Evolutionary conservation across 2,329 filamentous ascomycete genomes (phyloP).

Genomic region (Penicillium sp.): DNA sequence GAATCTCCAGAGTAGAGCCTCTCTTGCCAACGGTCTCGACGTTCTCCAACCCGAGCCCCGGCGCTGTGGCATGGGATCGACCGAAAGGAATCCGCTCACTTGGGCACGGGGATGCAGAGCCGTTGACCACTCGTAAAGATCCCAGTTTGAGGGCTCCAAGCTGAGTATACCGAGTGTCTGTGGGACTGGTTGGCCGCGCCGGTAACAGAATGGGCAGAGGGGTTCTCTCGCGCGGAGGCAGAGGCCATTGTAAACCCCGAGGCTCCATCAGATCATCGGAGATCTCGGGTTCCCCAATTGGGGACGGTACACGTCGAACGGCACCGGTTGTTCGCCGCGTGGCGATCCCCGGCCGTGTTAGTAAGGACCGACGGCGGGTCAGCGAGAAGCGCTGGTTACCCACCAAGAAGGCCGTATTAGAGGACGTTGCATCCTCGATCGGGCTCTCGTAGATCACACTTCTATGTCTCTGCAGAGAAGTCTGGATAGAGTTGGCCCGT

Average conservation of each 20-base stretch:
- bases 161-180: conserved; percentile 39
- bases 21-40: conserved; percentile 7
- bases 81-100: conserved; percentile 32
- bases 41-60: conserved; percentile 18
- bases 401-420: conserved; percentile 35
- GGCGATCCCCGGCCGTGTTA: conserved; percentile 35
- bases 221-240: conserved; percentile 17
- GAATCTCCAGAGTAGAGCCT: conserved; percentile 19
- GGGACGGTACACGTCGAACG: conserved; percentile 22
- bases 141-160: conserved; percentile 41
- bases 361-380: conserved; percentile 38
- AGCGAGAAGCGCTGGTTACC: conserved; percentile 35
- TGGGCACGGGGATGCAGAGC: conserved; percentile 37
- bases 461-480: conserved; percentile 23
- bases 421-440: conserved; percentile 29
- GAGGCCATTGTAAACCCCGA: conserved; percentile 19
- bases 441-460: conserved; percentile 25
- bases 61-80: conserved; percentile 8
- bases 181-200: conserved; percentile 26
- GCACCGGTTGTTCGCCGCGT: conserved; percentile 34
- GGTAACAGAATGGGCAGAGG: conserved; percentile 8
- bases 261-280: conserved; percentile 13
- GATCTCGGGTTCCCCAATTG: conserved; percentile 22
- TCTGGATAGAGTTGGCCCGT: conserved; percentile 32
- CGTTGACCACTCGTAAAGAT: conserved; percentile 42